These are phyloP conservation scores for Mediolabrus comicus DNA, from an alignment of 108 stramenopile species.

Conservation along the genomic window DNA sequence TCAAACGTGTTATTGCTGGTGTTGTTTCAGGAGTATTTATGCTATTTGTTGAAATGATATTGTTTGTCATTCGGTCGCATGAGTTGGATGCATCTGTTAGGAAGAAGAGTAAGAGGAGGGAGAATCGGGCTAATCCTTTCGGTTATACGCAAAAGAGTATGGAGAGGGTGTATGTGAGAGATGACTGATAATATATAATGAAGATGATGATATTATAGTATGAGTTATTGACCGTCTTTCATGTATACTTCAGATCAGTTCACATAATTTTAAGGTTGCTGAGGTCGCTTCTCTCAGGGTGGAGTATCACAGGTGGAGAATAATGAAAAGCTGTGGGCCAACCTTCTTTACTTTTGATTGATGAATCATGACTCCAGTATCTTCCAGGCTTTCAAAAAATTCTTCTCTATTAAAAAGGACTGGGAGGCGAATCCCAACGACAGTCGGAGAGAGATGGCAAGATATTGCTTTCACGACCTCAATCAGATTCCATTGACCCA, in stretches of 20 bases:
- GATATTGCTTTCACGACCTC: conserved; percentile 25
- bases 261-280: too few relatives aligned
- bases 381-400: conserved; percentile 5
- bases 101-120: conserved; percentile 62
- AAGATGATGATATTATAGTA: too few relatives aligned
- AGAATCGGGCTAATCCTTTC: conserved; percentile 51
- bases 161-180: conserved; percentile 23
- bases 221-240: too few relatives aligned
- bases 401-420: conserved; percentile 12
- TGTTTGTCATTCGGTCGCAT: conserved; percentile 86
- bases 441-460: conserved; percentile 6
- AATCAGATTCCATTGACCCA: conserved; percentile 39
- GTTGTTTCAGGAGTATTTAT: conserved; percentile 75
- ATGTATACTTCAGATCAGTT: too few relatives aligned
- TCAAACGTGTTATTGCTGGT: conserved; percentile 70
- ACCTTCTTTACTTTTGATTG: conserved; percentile 23
- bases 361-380: conserved; percentile 9
- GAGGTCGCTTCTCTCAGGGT: too few relatives aligned
- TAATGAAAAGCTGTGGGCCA: conserved; percentile 43
- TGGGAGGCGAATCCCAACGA: conserved; percentile 48
- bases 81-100: conserved; percentile 64
- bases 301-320: too few relatives aligned
- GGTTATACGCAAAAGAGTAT: conserved; percentile 42
- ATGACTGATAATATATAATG: conserved; percentile 3
- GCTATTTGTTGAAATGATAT: conserved; percentile 86